Base-by-base conservation (phyloP, 257 asterid genomes). In the Prunella vulgaris region DNA sequence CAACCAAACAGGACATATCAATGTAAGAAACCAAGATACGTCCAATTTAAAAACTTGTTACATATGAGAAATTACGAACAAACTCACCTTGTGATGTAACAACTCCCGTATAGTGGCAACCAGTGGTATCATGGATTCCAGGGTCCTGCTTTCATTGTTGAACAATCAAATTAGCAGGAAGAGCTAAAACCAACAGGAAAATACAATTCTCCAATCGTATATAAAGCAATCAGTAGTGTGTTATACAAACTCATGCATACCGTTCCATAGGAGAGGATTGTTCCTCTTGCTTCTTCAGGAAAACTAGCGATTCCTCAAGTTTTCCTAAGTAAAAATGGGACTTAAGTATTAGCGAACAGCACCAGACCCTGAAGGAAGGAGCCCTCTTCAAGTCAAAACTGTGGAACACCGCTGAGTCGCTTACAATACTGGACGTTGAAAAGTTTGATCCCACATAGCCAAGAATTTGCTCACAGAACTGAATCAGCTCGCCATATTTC, bases 401-500 rank as follows among this genome's bases (percentile, higher is more conserved):
- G 75, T 78, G 66, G 69, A 67, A 69, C 51, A 76, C 77, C 73
- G 69, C 72, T 15, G 79, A 74, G 71, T 66, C 79, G 76, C 56
- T 69, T 30, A 53, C 80, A 49, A 30, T 75, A 70, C 75, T 82
- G 66, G 78, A 64, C 64, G 59, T 63, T 65, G 35, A 67, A 73
- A 74, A 74, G 70, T 85, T 84, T 21, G 80, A 77, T 74, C 78
- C 80, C 66, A 70, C 86, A 64, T 77, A 74, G 70, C 77, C 82
- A 81, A 87, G 93, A 61, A 80, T 79, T 77, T 80, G 83, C 84
- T 83, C 88, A 60, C 95, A 87, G 52, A 89, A 78, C 72, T 77
- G 91, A 74, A 91, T 87, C 71, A 84, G 84, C 78, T 94, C 99
- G 77, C 86, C 96, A 7, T 89, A 87, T 52, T 81, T 91, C 87